A percentile compares a stretch with the other conserved stretches of the same genome.
Evolutionary conservation across 2,329 filamentous ascomycete genomes (phyloP).

Genomic region (Fusarium austroafricanum): DNA sequence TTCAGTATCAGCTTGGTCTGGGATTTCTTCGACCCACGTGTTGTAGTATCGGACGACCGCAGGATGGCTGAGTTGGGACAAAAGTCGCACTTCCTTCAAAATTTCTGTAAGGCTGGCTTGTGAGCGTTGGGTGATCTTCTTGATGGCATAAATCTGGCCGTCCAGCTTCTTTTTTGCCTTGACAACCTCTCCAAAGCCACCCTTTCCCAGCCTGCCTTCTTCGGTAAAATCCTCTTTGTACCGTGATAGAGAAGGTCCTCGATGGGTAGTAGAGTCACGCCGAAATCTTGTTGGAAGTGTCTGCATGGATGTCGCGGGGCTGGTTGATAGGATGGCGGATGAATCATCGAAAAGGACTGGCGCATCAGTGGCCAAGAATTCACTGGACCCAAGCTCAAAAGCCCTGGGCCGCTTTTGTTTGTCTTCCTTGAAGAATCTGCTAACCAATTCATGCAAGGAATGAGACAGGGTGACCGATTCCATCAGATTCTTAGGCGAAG

Average conservation of each 20-base stretch:
- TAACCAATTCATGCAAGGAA: constrained; percentile 81
- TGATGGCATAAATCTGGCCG: constrained; percentile 93
- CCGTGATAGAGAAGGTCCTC: constrained; percentile 69
- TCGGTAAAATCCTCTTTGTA: constrained; percentile 93
- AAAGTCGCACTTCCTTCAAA: constrained; percentile 84
- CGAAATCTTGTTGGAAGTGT: constrained; percentile 62
- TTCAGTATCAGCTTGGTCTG: constrained; percentile 65
- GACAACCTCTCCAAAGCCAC: constrained; percentile 95
- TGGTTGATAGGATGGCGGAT: constrained; percentile 54
- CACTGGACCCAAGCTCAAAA: constrained; percentile 75
- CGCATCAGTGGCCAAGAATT: constrained; percentile 74
- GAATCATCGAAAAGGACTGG: constrained; percentile 65
- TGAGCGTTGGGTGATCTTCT: constrained; percentile 90
- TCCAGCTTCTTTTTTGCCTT: constrained; percentile 95
- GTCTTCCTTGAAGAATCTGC: constrained; percentile 86
- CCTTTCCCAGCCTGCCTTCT: constrained; percentile 87
- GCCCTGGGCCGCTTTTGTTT: constrained; percentile 86
- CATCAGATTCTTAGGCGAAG: constrained; percentile 80
- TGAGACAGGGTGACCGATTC: constrained; percentile 78
- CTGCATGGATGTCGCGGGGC: constrained; percentile 58
- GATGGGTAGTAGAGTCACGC: constrained; percentile 69
- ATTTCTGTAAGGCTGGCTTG: constrained; percentile 84
- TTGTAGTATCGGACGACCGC: constrained; percentile 90
- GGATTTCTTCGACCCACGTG: constrained; percentile 87
- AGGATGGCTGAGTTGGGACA: constrained; percentile 94